These are phyloP conservation scores for Mycena latifolia DNA, from an alignment of 768 basidiomycete genomes.

Conservation along the genomic window DNA sequence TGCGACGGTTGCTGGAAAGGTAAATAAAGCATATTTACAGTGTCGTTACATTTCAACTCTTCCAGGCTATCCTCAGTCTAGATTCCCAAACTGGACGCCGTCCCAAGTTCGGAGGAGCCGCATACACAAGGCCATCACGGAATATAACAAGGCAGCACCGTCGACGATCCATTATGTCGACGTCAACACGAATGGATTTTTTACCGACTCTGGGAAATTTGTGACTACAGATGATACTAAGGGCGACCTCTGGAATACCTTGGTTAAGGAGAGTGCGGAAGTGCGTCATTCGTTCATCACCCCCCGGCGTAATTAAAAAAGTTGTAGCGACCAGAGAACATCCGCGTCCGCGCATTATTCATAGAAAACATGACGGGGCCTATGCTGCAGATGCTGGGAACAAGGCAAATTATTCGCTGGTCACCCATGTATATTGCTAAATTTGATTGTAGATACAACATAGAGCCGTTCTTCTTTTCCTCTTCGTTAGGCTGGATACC, in stretches of 20 bases:
- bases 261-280: slow-evolving; percentile 40
- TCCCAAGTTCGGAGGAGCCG: slow-evolving; percentile 57
- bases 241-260: slow-evolving; percentile 52
- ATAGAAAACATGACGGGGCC: slow-evolving; percentile 65
- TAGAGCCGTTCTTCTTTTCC: slow-evolving; percentile 78
- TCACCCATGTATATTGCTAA: slow-evolving; percentile 64
- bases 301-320: not conserved
- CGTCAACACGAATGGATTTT: slow-evolving; percentile 52
- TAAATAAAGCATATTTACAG: not conserved
- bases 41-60: not conserved
- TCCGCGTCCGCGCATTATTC: slow-evolving; percentile 64
- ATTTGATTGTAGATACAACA: slow-evolving; percentile 65
- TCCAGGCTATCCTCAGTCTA: slow-evolving; percentile 54
- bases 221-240: slow-evolving; percentile 34
- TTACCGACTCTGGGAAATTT: slow-evolving; percentile 46
- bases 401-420: slow-evolving; percentile 57
- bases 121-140: slow-evolving; percentile 50
- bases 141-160: slow-evolving; percentile 42
- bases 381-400: slow-evolving; percentile 71
- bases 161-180: slow-evolving; percentile 56
- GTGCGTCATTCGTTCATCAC: not conserved
- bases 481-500: slow-evolving; percentile 78
- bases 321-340: slow-evolving; percentile 47
- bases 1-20: slow-evolving; percentile 55
- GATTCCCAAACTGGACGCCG: slow-evolving; percentile 69